A percentile compares a stretch with the other conserved stretches of the same genome.
Conservation (phyloP, 1,139 yeast species). For the Zhuliangozyma blackwelliae region DNA sequence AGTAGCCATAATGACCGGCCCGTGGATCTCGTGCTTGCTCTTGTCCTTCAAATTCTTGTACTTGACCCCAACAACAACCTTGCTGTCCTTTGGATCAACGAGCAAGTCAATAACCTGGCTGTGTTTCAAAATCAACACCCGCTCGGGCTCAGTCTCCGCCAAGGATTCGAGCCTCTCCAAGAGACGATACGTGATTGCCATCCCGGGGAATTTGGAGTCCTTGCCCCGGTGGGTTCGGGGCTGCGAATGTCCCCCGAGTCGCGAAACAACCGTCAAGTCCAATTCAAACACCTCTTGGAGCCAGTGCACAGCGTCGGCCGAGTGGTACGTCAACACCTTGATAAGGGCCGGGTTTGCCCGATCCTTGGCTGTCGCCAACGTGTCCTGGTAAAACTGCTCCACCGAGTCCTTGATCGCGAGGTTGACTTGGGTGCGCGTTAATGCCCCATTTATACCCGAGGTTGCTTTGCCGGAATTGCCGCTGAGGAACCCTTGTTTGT, state of each 20-base stretch:
- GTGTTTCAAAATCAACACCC: slow-evolving; percentile 50
- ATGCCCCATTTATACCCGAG: slow-evolving; percentile 76
- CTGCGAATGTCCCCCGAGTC: slow-evolving; percentile 71
- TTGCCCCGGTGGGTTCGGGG: slow-evolving; percentile 75
- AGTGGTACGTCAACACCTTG: slow-evolving; percentile 46
- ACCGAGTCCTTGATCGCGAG: slow-evolving; percentile 52
- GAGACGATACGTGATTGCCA: slow-evolving; percentile 66
- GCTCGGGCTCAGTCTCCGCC: slow-evolving; percentile 45
- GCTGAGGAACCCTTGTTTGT: slow-evolving; percentile 61
- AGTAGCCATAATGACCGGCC: slow-evolving; percentile 70
- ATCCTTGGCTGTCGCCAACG: slow-evolving; percentile 61
- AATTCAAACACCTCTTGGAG: slow-evolving; percentile 57
- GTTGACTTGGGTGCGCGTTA: slow-evolving; percentile 55
- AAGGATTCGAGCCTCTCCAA: slow-evolving; percentile 50
- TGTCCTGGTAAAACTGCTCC: slow-evolving; percentile 59
- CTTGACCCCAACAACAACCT: slow-evolving; percentile 43
- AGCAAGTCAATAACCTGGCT: slow-evolving; percentile 55
- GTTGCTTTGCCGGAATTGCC: slow-evolving; percentile 83
- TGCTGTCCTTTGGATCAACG: slow-evolving; percentile 22
- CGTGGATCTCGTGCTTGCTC: slow-evolving; percentile 30
- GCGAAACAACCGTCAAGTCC: slow-evolving; percentile 61
- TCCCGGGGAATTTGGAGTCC: slow-evolving; percentile 65
- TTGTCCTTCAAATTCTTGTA: slow-evolving; percentile 39
- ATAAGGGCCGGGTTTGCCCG: slow-evolving; percentile 55
- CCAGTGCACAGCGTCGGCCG: slow-evolving; percentile 69